These are phyloP conservation scores for Lasiosphaeriaceae sp. DNA, from an alignment of 495 filamentous ascomycete genomes.

Conservation along the genomic window DNA sequence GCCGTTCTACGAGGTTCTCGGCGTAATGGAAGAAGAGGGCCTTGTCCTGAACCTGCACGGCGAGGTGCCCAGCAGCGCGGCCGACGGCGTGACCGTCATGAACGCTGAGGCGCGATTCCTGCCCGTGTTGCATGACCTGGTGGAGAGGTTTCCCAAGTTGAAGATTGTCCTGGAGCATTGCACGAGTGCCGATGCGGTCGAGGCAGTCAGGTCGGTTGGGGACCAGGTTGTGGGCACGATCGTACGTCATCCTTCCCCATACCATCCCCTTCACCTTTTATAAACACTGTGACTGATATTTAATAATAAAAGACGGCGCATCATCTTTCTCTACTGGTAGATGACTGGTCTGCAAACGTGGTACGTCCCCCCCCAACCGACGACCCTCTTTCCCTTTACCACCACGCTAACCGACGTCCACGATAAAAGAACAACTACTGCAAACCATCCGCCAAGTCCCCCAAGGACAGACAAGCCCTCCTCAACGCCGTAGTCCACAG, in stretches of 20 bases:
- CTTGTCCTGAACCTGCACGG: conserved; percentile 60
- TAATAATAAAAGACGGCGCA: conserved; percentile 52
- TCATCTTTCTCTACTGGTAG: conserved; percentile 73
- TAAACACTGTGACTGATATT: too few relatives aligned
- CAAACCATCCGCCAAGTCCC: conserved; percentile 75
- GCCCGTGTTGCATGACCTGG: conserved; percentile 67
- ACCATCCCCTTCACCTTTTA: too few relatives aligned
- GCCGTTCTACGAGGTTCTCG: conserved; percentile 67
- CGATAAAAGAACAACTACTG: conserved; percentile 68
- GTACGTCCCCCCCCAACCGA: conserved; percentile 6
- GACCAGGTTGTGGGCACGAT: conserved; percentile 70
- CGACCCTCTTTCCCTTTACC: not conserved
- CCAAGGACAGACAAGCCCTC: conserved; percentile 71
- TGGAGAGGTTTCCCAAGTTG: conserved; percentile 71
- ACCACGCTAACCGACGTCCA: not conserved
- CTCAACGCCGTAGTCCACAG: conserved; percentile 63
- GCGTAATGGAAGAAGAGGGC: conserved; percentile 60
- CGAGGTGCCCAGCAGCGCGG: conserved; percentile 52
- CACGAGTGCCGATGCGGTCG: conserved; percentile 76
- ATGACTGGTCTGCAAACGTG: conserved; percentile 66
- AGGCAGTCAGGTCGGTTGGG: conserved; percentile 70
- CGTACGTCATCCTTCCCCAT: conserved; percentile 28
- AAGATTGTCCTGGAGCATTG: conserved; percentile 80
- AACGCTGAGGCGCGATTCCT: conserved; percentile 81
- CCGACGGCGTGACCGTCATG: conserved; percentile 68